phyloP scores from a whole-genome alignment of 208 protist genomes.

The Leptomonas seymouri region DNA sequence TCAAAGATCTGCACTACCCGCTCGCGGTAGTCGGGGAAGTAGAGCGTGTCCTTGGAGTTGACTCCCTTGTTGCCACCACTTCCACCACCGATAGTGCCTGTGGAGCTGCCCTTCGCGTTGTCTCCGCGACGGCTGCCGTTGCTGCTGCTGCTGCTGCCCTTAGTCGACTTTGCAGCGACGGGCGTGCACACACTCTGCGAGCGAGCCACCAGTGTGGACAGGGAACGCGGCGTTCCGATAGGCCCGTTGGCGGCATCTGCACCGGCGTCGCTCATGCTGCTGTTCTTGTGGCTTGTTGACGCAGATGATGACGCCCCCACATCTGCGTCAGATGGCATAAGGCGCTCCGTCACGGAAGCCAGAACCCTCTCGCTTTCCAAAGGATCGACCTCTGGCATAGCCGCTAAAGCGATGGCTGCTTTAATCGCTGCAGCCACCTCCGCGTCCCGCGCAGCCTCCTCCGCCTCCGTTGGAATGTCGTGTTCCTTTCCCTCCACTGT shows the following conservation, averaged over 20 bases:
- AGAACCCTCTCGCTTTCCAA: neutral
- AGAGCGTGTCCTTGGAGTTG: constrained; percentile 32
- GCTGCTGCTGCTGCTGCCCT: constrained; percentile 9
- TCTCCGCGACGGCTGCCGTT: neutral
- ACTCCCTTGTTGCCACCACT: constrained; percentile 9
- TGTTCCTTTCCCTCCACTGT: no score
- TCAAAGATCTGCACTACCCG: constrained; percentile 76
- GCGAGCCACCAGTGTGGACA: constrained; percentile 2
- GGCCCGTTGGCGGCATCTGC: neutral
- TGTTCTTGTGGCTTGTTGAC: no score
- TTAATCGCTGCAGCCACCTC: constrained; percentile 11
- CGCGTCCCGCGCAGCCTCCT: constrained; percentile 12
- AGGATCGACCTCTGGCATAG: constrained; percentile 6
- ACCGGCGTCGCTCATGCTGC: neutral
- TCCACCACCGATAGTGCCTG: no score
- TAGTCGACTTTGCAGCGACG: neutral
- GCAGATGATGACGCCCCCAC: no score
- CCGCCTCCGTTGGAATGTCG: neutral
- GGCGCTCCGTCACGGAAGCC: neutral
- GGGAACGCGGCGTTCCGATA: neutral
- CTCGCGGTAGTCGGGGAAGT: constrained; percentile 81
- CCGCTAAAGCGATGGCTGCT: neutral
- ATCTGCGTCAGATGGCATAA: neutral
- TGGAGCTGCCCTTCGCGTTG: no score
- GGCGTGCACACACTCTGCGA: constrained; percentile 10